Evolutionary conservation across 2,329 filamentous ascomycete genomes (phyloP), one percentile per base, ranked within the genome.

Genomic region (Zymoseptoria brevis): DNA sequence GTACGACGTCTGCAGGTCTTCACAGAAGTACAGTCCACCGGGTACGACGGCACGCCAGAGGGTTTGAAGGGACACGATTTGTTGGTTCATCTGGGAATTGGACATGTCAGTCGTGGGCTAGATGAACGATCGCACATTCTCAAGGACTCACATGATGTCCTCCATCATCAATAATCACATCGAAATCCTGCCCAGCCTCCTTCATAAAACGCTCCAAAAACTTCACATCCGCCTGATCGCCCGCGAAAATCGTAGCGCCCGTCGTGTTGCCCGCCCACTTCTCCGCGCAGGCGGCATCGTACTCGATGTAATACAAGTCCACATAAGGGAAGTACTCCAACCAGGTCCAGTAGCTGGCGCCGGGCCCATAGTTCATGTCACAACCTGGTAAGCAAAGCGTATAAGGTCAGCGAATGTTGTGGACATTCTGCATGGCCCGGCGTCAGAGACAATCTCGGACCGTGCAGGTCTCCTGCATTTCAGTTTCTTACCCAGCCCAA

Each of bases 241-340:
- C 75, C 4, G 72, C 64, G 61, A 73, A 76, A 49, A 78, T 73
- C 24, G 73, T 76, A 1, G 73, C 73, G 5, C 69, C 71, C 1
- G 65, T 66, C 1, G 68, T 74, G 21, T 74, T 71, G 53, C 67
- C 60, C 5, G 71, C 69, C 69, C 73, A 76, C 29, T 72, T 71
- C 29, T 69, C 60, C 3, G 71, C 75, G 56, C 75, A 78, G 3
- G 60, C 64, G 8, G 62, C 69, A 57, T 78, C 70, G 57, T 71
- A 72, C 54, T 77, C 75, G 59, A 78, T 76, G 59, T 74, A 76
- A 62, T 76, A 76, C 19, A 78, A 67, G 26, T 77, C 72, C 8
- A 77, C 67, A 16, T 72, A 56, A 1, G 73, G 67, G 45, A 77
- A 72, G 57, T 73, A 76, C 30, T 76, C 74, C 2, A 74, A 69